Conservation (phyloP, 371 early-diverging fungal species). For the Apophysomyces elegans region DNA sequence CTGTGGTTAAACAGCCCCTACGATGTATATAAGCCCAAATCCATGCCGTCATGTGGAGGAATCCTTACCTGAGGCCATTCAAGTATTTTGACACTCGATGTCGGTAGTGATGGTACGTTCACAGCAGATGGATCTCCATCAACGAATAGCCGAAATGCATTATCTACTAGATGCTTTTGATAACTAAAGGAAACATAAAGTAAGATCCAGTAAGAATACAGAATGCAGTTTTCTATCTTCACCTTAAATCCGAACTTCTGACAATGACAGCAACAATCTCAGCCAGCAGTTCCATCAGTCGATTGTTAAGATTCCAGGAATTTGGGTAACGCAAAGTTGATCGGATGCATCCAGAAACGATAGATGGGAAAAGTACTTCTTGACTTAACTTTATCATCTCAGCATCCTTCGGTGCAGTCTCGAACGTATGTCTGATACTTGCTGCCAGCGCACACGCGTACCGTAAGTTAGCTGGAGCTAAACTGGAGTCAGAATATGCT, state of each 20-base stretch:
- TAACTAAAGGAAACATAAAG: background rate
- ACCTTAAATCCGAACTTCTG: conserved; percentile 22
- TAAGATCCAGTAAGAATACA: background rate
- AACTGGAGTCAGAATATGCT: background rate
- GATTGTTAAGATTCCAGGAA: conserved; percentile 9
- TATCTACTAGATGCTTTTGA: conserved; percentile 7
- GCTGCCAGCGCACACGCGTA: conserved; percentile 27
- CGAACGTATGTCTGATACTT: conserved; percentile 21
- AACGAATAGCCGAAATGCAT: conserved; percentile 12
- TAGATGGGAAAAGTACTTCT: conserved; percentile 6
- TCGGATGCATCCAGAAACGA: conserved; percentile 11
- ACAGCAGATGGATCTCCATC: conserved; percentile 9
- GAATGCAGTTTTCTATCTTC: background rate
- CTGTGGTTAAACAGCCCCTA: background rate
- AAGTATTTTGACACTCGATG: background rate
- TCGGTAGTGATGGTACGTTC: background rate
- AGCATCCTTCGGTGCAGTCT: conserved; percentile 16
- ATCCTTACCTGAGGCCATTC: background rate
- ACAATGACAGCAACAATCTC: background rate
- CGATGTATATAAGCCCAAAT: background rate
- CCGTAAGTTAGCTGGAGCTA: background rate
- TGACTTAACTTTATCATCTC: conserved; percentile 22
- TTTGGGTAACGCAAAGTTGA: conserved; percentile 3
- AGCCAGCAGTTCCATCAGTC: conserved; percentile 16
- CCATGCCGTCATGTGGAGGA: background rate